Evolutionary conservation across 2,329 filamentous ascomycete genomes (phyloP).

Genomic region (Rutstroemia sydowiana): DNA sequence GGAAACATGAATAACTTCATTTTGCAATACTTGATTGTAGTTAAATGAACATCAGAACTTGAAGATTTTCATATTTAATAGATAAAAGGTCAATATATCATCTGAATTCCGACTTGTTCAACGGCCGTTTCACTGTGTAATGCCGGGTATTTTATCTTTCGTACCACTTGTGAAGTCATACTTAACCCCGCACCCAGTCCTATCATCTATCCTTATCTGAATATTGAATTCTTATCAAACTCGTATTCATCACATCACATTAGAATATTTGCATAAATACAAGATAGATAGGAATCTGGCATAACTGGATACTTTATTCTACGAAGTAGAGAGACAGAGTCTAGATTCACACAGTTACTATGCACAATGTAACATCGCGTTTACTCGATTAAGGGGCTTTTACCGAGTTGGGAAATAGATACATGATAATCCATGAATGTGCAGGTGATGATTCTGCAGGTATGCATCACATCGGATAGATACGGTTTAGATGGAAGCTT

Average conservation of each 20-base stretch:
- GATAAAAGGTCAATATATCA: background rate
- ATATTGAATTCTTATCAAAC: background rate
- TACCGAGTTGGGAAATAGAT: background rate
- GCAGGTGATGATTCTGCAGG: too few species aligned
- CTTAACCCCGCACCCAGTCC: background rate
- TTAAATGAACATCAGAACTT: background rate
- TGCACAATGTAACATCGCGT: too few species aligned
- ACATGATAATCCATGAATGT: too few species aligned
- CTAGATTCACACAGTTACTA: too few species aligned
- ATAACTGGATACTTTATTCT: background rate
- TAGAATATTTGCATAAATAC: background rate
- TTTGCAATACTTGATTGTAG: background rate
- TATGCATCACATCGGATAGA: too few species aligned
- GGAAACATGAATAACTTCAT: background rate
- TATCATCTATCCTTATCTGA: background rate
- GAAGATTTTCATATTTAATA: background rate
- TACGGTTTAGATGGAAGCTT: too few species aligned
- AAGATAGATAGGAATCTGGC: slow-evolving; percentile 1
- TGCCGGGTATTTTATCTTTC: background rate
- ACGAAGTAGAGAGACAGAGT: background rate
- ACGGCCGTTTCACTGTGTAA: background rate
- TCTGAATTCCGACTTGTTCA: background rate
- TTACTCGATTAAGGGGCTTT: background rate
- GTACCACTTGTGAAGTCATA: background rate
- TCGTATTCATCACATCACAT: background rate